Base-by-base conservation (phyloP, 2,329 filamentous ascomycete genomes). In the Boeremia exigua region DNA sequence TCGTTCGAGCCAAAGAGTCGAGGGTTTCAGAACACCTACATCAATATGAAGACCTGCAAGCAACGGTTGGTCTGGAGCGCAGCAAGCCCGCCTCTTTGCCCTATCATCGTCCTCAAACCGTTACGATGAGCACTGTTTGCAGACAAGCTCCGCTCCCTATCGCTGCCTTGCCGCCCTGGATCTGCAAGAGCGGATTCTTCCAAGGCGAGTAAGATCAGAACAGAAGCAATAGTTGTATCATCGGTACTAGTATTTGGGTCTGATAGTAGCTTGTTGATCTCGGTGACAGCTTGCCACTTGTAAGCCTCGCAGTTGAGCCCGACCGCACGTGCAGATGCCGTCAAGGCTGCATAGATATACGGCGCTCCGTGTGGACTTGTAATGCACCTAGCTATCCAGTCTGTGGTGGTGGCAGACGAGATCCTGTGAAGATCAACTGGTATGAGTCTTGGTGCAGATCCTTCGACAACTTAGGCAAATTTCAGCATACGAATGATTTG, bases 221-320 rank as follows among this genome's bases (percentile, higher is more conserved):
- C 70, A 23, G 71, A 63, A 14, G 70, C 66, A 28, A 75, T 73
- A 19, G 69, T 74, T 15, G 61, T 67, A 51, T 75, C 72, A 39
- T 66, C 61, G 17, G 66, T 60, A 25, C 59, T 65, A 4, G 60
- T 61, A 2, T 30, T 59, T 5, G 62, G 58, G 48, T 73, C 48
- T 11, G 61, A 60, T 12, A 75, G 53, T n/a, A 67, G 54, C 17
- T 54, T 56, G 45, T 73, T 71, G 42, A 75, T 65, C 40, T 68
- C 67, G 30, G 60, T 52, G 28, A 75, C 64, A 8, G 70, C 66
- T 12, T 44, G 60, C 42, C 61, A 63, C 43, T 72, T 75, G 60
- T 71, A 70, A 10, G 58, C 54, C 36, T 69, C 66, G 4, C 64
- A 54, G 19, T 68, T 54, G 2, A 70, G 57, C 11, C 54, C 51